Evolutionary conservation across 352 stramenopile species (phyloP), one percentile per base, ranked within the genome.

Genomic region (Phytophthora foliorum): DNA sequence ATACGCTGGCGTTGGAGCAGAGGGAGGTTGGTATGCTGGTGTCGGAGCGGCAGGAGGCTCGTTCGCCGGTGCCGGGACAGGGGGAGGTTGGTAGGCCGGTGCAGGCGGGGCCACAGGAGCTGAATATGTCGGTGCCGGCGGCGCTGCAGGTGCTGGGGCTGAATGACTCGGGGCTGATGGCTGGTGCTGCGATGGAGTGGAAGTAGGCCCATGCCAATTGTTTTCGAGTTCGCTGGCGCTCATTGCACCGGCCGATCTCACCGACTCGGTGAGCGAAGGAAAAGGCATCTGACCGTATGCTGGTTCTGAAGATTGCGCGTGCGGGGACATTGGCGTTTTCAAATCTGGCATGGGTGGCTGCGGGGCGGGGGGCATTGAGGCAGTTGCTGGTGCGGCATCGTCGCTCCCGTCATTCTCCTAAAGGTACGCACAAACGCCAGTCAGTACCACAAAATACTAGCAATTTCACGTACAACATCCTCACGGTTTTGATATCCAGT

Each of bases 181-280:
- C 6, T 44, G 19, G 11, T 38, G 42, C 6, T 60, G 17, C 11
- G 39, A 34, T 5, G 63, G 50, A 56, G 42, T 55, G 2, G 57
- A 22, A 44, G 67, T 16, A 51, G 64, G 56, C 19, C 52, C 53
- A 39, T 66, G 63, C 57, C 64, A 74, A 29, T 31, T 61, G 48
- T 39, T 73, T 27, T 76, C 63, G 34, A 76, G 65, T 59, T 75
- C 61, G 34, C 69, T 76, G 25, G 59, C 57, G 52, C 57, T 72
- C 69, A 76, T 75, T 1, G 45, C 63, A 55, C 72, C 72, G 45
- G 69, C 68, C 3, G 72, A 80, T 17, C 74, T 72, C 27, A 68
- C 74, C 11, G 84, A 87, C 6, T 80, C 75, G 6, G 84, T 89
- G 31, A 86, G 82, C 9, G 81, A 91, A 25, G 82, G 78, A 36